Evolutionary conservation across 768 basidiomycete species (phyloP).

Genomic region (Lentinula sp.): DNA sequence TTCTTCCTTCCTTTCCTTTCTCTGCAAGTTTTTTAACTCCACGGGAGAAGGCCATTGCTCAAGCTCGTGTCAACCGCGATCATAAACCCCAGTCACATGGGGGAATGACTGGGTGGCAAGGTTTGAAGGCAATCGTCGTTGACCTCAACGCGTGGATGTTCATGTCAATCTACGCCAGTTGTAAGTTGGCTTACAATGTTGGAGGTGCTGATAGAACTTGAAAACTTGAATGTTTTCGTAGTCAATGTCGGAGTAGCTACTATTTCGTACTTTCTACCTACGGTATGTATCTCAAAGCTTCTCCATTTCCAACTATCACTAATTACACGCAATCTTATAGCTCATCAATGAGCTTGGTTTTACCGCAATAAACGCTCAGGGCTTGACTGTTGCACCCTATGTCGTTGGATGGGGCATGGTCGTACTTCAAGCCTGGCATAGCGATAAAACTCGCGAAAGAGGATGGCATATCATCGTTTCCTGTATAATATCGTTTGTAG

Average conservation of each 20-base stretch:
- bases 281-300: conserved; percentile 22
- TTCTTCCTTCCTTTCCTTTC: conserved; percentile 53
- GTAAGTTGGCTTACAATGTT: conserved; percentile 20
- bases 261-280: conserved; percentile 52
- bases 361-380: conserved; percentile 50
- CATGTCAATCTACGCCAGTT: conserved; percentile 46
- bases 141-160: conserved; percentile 50
- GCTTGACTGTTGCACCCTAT: conserved; percentile 53
- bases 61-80: conserved; percentile 48
- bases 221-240: conserved; percentile 10
- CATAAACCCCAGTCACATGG: conserved; percentile 54
- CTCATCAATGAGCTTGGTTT: conserved; percentile 53
- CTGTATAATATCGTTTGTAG: conserved; percentile 37
- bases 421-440: conserved; percentile 47
- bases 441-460: conserved; percentile 45
- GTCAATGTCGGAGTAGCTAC: conserved; percentile 55
- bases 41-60: conserved; percentile 50
- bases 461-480: conserved; percentile 53
- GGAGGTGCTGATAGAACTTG: too few relatives aligned
- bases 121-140: conserved; percentile 42
- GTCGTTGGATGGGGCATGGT: conserved; percentile 41
- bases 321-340: conserved; percentile 16
- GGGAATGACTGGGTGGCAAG: conserved; percentile 52
- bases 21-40: conserved; percentile 44
- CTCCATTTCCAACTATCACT: not conserved